phyloP scores from a whole-genome alignment of 2,329 filamentous ascomycete genomes.

The Arthrobotrys sinensis region DNA sequence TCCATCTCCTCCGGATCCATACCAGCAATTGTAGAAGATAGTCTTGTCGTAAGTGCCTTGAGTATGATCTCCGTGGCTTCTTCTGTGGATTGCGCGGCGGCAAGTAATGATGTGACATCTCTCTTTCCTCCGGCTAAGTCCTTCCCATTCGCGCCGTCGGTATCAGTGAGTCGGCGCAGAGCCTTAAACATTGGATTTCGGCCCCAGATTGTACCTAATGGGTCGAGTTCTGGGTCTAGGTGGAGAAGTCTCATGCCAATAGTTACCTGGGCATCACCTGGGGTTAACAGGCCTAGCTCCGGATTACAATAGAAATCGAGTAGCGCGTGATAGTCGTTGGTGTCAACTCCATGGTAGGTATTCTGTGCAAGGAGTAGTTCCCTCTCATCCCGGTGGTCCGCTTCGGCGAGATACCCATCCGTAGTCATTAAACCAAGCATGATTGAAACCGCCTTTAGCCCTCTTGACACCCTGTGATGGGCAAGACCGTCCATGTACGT shows the following conservation, averaged over 20 bases:
- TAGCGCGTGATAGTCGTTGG: constrained; percentile 23
- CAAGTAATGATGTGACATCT: constrained; percentile 14
- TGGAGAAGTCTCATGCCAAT: constrained; percentile 28
- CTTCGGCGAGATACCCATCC: constrained; percentile 37
- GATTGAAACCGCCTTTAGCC: constrained; percentile 65
- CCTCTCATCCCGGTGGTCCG: constrained; percentile 22
- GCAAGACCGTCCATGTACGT: constrained; percentile 68
- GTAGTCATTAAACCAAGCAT: constrained; percentile 66
- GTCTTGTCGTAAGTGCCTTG: constrained; percentile 21
- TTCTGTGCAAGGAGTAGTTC: constrained; percentile 34
- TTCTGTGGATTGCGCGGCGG: constrained; percentile 23
- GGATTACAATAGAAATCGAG: constrained; percentile 35
- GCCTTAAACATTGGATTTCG: constrained; percentile 44
- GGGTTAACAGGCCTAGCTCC: neutral
- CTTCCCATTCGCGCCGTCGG: neutral
- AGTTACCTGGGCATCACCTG: constrained; percentile 30
- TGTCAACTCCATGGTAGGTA: constrained; percentile 38
- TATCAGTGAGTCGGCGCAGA: neutral
- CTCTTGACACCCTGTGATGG: constrained; percentile 65
- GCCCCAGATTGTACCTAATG: constrained; percentile 34
- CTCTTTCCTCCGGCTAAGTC: neutral
- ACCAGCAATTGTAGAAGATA: constrained; percentile 28
- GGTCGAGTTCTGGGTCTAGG: constrained; percentile 28
- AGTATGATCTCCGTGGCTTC: constrained; percentile 25
- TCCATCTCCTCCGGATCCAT: constrained; percentile 41